Base-by-base conservation (phyloP, 306 rosid genomes). In the Luffa acutangula region DNA sequence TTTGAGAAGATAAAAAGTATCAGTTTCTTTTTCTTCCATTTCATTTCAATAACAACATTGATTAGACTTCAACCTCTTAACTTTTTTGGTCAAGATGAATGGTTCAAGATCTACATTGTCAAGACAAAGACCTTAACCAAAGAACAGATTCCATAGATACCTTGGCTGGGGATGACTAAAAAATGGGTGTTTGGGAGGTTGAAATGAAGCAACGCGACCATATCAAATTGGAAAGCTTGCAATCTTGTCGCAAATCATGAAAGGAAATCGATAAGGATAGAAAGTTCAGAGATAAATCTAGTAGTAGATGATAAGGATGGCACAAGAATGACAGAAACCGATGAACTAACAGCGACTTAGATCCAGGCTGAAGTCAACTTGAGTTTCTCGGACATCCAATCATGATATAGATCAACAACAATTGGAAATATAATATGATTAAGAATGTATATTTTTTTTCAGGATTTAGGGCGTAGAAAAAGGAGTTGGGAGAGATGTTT, bases 281-380 rank as follows among this genome's bases (percentile, higher is more conserved):
- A 2, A 15, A 64, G 72, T 64, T 64, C 21, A 36, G 42, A 18
- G 72, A 64, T 34, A 64, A 64, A 13, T 36, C 15, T 14, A 64
- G 20, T 13, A 34, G 72, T 14, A 7, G 21, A 64, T 37, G 21
- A 64, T 37, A 15, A 62, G 69, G 43, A 62, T 62, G 43, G 41
- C 13, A 62, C 42, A 62, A 36, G 43, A 62, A 64, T 17, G n/a
- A 64, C 14, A 64, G 76, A 45, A 69, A 70, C 37, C 9, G 39
- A 72, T 72, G 59, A 72, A 25, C 21, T 25, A 21, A 72, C 56
- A 3, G 10, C 15, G 76, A 43, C 2, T 20, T 69, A n/a, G 39
- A 70, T 70, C 76, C 77, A 73, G n/a, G 58, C 42, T 73, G 43
- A 73, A 73, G 77, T 71, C 77, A 71, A 71, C 77, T 49, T 73